Conservation (phyloP, 2,329 filamentous ascomycete genomes). For the Colletotrichum simmondsii region DNA sequence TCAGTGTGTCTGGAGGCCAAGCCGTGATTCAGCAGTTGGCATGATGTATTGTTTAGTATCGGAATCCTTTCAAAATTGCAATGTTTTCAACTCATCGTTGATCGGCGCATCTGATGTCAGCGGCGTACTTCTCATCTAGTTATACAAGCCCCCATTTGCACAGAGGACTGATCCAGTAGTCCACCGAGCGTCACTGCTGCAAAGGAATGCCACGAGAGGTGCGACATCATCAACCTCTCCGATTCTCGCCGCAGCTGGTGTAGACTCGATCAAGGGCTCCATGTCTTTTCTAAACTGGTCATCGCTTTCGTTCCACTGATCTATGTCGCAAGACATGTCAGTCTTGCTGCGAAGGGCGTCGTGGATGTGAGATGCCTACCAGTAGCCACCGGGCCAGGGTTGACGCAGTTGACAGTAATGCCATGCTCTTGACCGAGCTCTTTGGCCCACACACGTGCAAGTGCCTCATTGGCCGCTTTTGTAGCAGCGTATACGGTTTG, state of each 20-base stretch:
- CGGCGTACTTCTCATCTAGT: conserved; percentile 3
- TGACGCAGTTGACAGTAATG: conserved; percentile 44
- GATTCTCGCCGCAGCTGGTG: conserved; percentile 43
- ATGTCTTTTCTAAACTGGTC: conserved; percentile 44
- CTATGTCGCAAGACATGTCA: conserved; percentile 3
- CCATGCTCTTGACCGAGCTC: conserved; percentile 43
- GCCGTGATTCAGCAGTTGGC: no score
- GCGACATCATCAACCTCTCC: conserved; percentile 44
- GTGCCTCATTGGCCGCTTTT: conserved; percentile 45
- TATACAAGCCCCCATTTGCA: conserved; percentile 43
- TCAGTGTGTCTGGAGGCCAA: no score
- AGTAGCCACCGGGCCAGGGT: conserved; percentile 43
- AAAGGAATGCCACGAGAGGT: conserved; percentile 44
- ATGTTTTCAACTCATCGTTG: not conserved
- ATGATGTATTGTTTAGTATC: no score
- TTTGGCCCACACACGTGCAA: conserved; percentile 43
- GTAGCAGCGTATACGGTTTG: conserved; percentile 47
- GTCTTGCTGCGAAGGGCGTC: not conserved
- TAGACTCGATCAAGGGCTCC: conserved; percentile 44
- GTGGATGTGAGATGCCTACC: not conserved
- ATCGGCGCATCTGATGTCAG: not conserved
- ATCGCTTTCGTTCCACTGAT: conserved; percentile 41
- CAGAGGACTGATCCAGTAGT: conserved; percentile 42
- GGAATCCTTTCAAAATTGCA: not conserved
- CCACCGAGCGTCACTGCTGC: conserved; percentile 43